Conservation (phyloP, 495 filamentous ascomycete genomes). For the Daldinia grandis region DNA sequence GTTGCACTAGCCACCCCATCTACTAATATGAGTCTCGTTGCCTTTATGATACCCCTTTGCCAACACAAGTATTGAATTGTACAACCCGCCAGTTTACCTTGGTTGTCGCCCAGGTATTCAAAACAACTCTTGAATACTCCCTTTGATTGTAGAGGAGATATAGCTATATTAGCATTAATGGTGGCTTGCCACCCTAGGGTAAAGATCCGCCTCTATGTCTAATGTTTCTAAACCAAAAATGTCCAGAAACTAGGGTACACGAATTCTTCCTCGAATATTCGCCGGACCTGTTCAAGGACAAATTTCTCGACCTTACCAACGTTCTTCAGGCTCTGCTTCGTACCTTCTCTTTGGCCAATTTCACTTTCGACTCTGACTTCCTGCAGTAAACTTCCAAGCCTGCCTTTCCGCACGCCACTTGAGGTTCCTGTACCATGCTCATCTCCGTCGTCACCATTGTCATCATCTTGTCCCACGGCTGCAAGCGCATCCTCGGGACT, state of each 20-base stretch:
- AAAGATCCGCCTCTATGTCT: too few relatives aligned
- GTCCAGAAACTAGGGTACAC: slow-evolving; percentile 99
- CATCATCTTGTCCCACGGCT: slow-evolving; percentile 64
- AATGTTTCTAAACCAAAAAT: slow-evolving; percentile 73
- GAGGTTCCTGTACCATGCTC: neutral
- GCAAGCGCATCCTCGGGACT: slow-evolving; percentile 85
- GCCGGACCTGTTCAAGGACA: slow-evolving; percentile 92
- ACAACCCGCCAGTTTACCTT: neutral
- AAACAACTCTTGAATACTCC: neutral
- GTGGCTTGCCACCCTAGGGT: too few relatives aligned
- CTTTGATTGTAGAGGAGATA: neutral
- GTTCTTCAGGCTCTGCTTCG: slow-evolving; percentile 95
- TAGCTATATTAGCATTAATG: too few relatives aligned
- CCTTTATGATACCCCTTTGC: too few relatives aligned
- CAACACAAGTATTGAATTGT: too few relatives aligned
- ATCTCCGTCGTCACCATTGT: slow-evolving; percentile 45
- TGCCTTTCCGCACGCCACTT: slow-evolving; percentile 46
- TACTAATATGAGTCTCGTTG: neutral
- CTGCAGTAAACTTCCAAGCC: slow-evolving; percentile 78
- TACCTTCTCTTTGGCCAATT: slow-evolving; percentile 88
- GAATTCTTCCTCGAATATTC: slow-evolving; percentile 98
- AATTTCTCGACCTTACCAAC: slow-evolving; percentile 98
- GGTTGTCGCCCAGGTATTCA: neutral
- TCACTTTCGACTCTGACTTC: slow-evolving; percentile 97
- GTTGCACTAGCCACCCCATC: neutral